Percentiles rank a stretch among this genome's conserved stretches.
Evolutionary conservation across 306 rosid genomes (phyloP).

Genomic region (Pyrus bretschneideri): DNA sequence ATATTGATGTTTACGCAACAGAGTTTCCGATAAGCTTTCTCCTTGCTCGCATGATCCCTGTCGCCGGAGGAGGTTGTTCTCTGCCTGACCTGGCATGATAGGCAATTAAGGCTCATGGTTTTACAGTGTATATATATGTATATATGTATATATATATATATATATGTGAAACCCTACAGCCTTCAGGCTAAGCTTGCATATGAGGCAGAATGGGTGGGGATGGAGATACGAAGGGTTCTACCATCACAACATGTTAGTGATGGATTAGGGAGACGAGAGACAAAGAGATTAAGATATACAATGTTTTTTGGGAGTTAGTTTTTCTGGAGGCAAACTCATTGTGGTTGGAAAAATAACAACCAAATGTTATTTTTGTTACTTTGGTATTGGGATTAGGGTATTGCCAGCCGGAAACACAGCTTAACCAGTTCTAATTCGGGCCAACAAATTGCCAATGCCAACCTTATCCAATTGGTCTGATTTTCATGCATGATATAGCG

Average conservation of each 20-base stretch:
- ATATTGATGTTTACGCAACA: slow-evolving; percentile 4
- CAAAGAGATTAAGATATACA: slow-evolving; percentile 8
- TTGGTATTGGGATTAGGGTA: slow-evolving; percentile 6
- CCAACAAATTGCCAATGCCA: background rate
- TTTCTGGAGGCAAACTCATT: background rate
- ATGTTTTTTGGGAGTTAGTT: background rate
- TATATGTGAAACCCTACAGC: background rate
- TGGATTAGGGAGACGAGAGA: slow-evolving; percentile 2
- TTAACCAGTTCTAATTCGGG: slow-evolving; percentile 33
- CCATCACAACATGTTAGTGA: background rate
- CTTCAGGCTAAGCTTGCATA: slow-evolving; percentile 5
- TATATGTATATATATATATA: too few species aligned
- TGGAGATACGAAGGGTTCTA: slow-evolving; percentile 7
- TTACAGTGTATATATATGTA: background rate
- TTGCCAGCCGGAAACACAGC: slow-evolving; percentile 27
- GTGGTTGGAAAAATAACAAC: background rate
- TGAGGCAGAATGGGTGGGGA: slow-evolving; percentile 11
- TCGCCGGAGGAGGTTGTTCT: slow-evolving; percentile 41
- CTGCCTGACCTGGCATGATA: slow-evolving; percentile 35
- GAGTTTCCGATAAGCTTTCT: slow-evolving; percentile 6
- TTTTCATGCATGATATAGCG: background rate
- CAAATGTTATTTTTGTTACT: slow-evolving; percentile 14
- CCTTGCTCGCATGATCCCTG: slow-evolving; percentile 4
- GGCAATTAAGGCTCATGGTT: slow-evolving; percentile 63
- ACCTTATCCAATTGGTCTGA: background rate